Evolutionary conservation across 73 alveolate species (phyloP).

Genomic region (Uronychia setigera): DNA sequence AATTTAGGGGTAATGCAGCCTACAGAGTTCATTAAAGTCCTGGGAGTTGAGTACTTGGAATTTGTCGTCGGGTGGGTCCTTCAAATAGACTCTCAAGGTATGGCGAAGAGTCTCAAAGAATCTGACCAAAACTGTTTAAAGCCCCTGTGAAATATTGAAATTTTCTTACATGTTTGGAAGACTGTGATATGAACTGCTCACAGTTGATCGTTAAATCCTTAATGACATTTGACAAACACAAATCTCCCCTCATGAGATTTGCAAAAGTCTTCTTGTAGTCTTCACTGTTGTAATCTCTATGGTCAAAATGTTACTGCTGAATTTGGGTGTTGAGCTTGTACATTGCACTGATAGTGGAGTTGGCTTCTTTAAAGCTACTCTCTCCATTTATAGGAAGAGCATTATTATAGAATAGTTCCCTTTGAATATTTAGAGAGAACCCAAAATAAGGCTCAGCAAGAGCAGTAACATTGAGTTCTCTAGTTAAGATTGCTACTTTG

Average conservation of each 20-base stretch:
- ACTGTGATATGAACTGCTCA: conserved; percentile 21
- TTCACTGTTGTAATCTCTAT: conserved; percentile 5
- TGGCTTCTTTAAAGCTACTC: conserved; percentile 6
- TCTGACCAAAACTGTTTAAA: conserved; percentile 34
- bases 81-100: neutral
- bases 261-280: conserved; percentile 6
- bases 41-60: neutral
- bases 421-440: conserved; percentile 28
- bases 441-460: conserved; percentile 31
- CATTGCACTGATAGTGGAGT: conserved; percentile 2
- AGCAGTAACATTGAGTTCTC: conserved; percentile 34
- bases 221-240: neutral
- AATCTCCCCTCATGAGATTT: conserved; percentile 15
- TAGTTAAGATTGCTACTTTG: neutral
- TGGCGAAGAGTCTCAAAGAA: conserved; percentile 37
- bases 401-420: conserved; percentile 37
- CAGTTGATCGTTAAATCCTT: neutral
- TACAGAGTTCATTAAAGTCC: conserved; percentile 5
- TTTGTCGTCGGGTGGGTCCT: neutral
- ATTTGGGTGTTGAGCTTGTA: neutral
- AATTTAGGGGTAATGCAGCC: neutral
- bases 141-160: conserved; percentile 21
- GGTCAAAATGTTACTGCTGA: conserved; percentile 26
- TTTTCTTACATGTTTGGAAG: conserved; percentile 39
- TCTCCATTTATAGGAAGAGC: conserved; percentile 7